Base-by-base conservation (phyloP, 345 rosid species). In the Sonneratia alba region DNA sequence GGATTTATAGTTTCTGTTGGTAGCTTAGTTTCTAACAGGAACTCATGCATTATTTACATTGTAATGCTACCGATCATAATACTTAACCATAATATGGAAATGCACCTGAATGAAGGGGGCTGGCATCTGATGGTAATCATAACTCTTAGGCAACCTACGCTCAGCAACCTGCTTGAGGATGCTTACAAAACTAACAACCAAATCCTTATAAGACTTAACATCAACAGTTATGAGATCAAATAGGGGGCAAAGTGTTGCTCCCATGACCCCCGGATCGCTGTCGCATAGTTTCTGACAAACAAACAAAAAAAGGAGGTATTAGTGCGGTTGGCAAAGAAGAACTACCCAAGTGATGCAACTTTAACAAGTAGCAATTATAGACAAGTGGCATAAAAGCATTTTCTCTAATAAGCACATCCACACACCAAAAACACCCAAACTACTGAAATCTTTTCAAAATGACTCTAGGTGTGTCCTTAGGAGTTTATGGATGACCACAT, bases 251-350 rank as follows among this genome's bases (percentile, higher is more conserved):
- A 92, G 94, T 3, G 99, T 90, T 16, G 99, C 99, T 43, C 99
- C 99, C 99, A 95, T 95, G 51, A 95, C 99, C 27, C 99, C 99
- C 2, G 98, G 97, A 81, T 95, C 99, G 61, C 87, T 95, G 73
- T 95, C 99, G 69, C 90, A 90, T 53, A 95, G 84, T 79, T 86
- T 89, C 97, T 84, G 87, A 77, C 75, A 72, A 70, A 69, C 71
- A 14, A 77, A 61, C n/a, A n/a, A 66, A 74, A 49, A 66, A 53
- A 63, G 48, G 67, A 64, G 75, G 68, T 27, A 36, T 56, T 55
- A 68, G 32, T 16, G 22, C 36, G 9, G 67, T 48, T 22, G 55
- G 55, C 55, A 22, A 21, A 45, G 53, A 12, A 43, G 36, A n/a
- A 22, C n/a, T 57, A 8, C 12, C 32, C 27, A 1, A 8, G 63